These are phyloP conservation scores for Tuctoria greenei DNA, from an alignment of 176 grass and related monocot genomes.

Conservation along the genomic window DNA sequence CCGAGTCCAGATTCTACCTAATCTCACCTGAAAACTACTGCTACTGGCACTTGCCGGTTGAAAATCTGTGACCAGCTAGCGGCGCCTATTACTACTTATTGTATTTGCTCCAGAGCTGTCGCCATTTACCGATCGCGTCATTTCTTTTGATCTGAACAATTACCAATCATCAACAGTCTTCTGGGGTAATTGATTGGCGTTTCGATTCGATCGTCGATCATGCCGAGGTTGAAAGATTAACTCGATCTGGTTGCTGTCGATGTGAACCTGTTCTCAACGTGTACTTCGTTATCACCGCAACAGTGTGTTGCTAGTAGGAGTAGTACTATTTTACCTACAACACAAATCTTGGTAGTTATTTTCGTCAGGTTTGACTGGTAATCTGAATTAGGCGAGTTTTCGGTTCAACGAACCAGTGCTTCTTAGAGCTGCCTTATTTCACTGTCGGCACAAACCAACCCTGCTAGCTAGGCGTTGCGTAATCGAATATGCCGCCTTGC, in stretches of 20 bases:
- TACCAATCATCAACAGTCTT: not conserved
- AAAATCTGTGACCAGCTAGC: constrained; percentile 20
- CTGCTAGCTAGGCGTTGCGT: constrained; percentile 16
- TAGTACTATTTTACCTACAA: not conserved
- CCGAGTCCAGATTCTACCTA: constrained; percentile 34
- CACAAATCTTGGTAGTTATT: not conserved
- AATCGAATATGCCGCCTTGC: constrained; percentile 13
- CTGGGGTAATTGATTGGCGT: not conserved
- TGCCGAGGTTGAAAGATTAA: constrained; percentile 30
- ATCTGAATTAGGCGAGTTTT: constrained; percentile 14
- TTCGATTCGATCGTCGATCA: not conserved
- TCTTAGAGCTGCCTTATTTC: not conserved
- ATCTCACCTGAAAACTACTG: constrained; percentile 36
- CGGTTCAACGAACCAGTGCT: not conserved
- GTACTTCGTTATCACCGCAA: not conserved
- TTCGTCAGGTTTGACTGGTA: not conserved
- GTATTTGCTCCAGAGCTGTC: not conserved
- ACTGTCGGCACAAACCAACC: constrained; percentile 32
- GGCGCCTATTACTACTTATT: not conserved
- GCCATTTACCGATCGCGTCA: not conserved
- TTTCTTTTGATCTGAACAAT: not conserved
- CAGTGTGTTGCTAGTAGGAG: too few relatives aligned
- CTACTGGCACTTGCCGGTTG: not conserved
- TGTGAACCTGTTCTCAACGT: not conserved
- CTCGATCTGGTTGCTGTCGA: not conserved